phyloP scores from a whole-genome alignment of 352 stramenopile species.

The Phytophthora europaea region DNA sequence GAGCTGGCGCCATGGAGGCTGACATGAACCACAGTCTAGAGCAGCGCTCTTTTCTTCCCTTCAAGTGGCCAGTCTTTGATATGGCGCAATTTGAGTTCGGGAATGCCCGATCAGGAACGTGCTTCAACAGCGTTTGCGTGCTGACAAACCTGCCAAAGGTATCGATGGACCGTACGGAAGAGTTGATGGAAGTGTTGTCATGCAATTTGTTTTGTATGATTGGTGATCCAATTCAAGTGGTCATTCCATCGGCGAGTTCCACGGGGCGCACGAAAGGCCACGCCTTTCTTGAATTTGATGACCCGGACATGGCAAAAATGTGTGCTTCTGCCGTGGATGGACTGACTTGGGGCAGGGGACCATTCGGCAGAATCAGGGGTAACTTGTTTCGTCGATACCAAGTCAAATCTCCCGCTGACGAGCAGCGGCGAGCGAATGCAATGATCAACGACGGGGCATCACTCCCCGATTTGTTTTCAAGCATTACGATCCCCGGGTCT shows the following conservation, averaged over 20 bases:
- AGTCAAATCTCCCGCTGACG: slow-evolving; percentile 59
- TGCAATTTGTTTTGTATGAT: slow-evolving; percentile 85
- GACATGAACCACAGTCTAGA: slow-evolving; percentile 20
- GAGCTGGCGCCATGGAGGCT: neutral
- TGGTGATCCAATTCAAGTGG: slow-evolving; percentile 84
- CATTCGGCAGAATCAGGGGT: slow-evolving; percentile 70
- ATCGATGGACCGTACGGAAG: slow-evolving; percentile 75
- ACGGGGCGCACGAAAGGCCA: slow-evolving; percentile 79
- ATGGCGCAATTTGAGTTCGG: slow-evolving; percentile 92
- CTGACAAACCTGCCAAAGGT: slow-evolving; percentile 86
- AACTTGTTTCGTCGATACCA: slow-evolving; percentile 87
- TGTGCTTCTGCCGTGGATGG: slow-evolving; percentile 75
- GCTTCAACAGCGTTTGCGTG: slow-evolving; percentile 87
- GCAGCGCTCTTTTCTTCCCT: slow-evolving; percentile 47
- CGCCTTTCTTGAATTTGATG: slow-evolving; percentile 88
- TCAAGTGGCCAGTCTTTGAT: slow-evolving; percentile 91
- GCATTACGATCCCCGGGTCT: slow-evolving; percentile 1
- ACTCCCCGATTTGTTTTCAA: slow-evolving; percentile 20
- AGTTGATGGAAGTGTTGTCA: slow-evolving; percentile 81
- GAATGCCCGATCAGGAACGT: slow-evolving; percentile 77
- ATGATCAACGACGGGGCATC: slow-evolving; percentile 18
- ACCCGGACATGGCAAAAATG: slow-evolving; percentile 63
- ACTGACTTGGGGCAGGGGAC: slow-evolving; percentile 72
- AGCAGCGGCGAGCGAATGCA: slow-evolving; percentile 7
- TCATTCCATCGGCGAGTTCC: slow-evolving; percentile 73